Base-by-base conservation (phyloP, 2,329 filamentous ascomycete species). In the Exophiala alcalophila region DNA sequence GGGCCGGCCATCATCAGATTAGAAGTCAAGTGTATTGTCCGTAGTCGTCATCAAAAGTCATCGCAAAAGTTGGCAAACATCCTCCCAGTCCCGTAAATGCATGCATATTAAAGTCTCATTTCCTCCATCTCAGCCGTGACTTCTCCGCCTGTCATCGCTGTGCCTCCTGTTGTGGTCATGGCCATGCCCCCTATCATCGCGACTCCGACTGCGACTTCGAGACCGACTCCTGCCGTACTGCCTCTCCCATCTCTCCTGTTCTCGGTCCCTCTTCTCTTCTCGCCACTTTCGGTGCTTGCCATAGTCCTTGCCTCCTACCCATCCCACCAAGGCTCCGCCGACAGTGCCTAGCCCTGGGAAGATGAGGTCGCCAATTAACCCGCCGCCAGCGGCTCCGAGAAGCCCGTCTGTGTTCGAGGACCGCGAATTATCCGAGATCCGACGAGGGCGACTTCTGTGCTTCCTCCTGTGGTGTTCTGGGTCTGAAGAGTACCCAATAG, bases 331-430 rank as follows among this genome's bases (percentile, higher is more conserved):
- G n/a, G 53, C 55, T 12, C 55, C 55, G 21, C 55, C 55, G 7
- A 58, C 42, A 12, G 55, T 58, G 2, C 55, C 55, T 10, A 58
- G 37, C 15, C 55, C 55, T 4, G 55, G 55, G 35, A 57, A 57
- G 14, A 58, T 52, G 6, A 58, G 36, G 29, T 58, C 55, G 16
- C 55, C 55, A 10, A 58, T 44, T 8, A 58, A 21, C 4, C 54
- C 54, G 10, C 55, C 55, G 14, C 52, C 54, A 12, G 55, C 50
- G 16, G 52, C 54, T n/a, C 55, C 55, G 5, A 58, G 14, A 16
- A 58, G 47, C 2, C 40, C 53, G 24, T 58, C 54, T 4, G 54
- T 31, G 16, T 50, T 51, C 3, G 54, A 42, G 16, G 53, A 52
- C 25, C 50, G 48, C n/a, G 53, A 52, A 7, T 39, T 49, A 11